A percentile compares a stretch with the other conserved stretches of the same genome.
phyloP scores from a whole-genome alignment of 2,329 filamentous ascomycete genomes.

The Exophiala viscosa region DNA sequence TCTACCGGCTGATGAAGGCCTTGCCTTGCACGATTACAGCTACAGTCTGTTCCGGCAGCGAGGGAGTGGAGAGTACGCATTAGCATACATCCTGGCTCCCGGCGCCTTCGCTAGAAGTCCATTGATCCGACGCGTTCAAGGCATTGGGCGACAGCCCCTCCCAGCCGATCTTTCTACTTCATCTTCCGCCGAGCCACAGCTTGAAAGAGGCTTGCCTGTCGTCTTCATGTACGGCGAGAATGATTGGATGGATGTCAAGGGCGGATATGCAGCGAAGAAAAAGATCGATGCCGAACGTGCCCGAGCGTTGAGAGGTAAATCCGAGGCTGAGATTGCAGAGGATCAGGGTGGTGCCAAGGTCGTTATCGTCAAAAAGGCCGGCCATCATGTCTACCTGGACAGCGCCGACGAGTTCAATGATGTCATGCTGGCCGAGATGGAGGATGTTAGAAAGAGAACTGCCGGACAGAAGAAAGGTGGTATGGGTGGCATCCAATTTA shows the following conservation, averaged over 20 bases:
- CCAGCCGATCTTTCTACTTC: conserved; percentile 12
- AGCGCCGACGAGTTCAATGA: conserved; percentile 67
- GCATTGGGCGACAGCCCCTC: conserved; percentile 71
- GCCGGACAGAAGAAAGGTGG: conserved; percentile 14
- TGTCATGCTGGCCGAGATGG: conserved; percentile 64
- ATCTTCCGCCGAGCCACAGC: conserved; percentile 24
- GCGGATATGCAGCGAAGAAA: conserved; percentile 74
- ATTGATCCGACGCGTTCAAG: conserved; percentile 79
- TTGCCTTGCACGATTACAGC: conserved; percentile 85
- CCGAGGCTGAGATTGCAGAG: conserved; percentile 61
- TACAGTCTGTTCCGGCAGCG: conserved; percentile 91
- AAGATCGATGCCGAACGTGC: conserved; percentile 68
- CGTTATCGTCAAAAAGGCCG: conserved; percentile 67
- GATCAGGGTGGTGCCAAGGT: conserved; percentile 84
- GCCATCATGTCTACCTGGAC: conserved; percentile 70
- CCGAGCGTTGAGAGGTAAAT: conserved; percentile 59
- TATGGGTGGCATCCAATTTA: conserved; percentile 4
- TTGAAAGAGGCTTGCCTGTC: conserved; percentile 70
- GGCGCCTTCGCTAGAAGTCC: conserved; percentile 88
- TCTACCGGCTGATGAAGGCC: conserved; percentile 72
- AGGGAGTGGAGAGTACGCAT: conserved; percentile 88
- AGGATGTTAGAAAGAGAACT: conserved; percentile 51
- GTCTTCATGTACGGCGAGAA: conserved; percentile 96
- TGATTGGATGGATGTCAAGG: conserved; percentile 97
- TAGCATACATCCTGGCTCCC: conserved; percentile 88